Evolutionary conservation across 371 early-diverging fungal genomes (phyloP), one percentile per base, ranked within the genome.

Genomic region (Mucor mucedo): DNA sequence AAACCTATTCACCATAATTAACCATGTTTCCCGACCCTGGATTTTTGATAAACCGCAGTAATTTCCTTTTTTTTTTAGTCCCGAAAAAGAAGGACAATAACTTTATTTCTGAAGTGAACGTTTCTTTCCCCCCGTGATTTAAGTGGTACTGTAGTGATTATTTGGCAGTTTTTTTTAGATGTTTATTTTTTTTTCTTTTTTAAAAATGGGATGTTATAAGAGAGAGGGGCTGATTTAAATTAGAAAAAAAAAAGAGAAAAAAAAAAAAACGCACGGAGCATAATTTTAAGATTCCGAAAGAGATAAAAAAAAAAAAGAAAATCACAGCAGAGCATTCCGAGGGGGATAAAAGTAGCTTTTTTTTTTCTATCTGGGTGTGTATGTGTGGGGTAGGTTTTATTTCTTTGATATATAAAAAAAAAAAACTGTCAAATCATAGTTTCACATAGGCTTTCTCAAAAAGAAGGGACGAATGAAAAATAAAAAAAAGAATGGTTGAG

Each of bases 211-310:
- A 8, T 4, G 35, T 35, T 6, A 11, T 42, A 5, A 42, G 11
- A 1, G 0, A 42, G 14, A 42, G 13, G 4, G 4, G 10, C 44
- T 42, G 10, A 42, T 42, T 42, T 3, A 14, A 14, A 9, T 42
- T 42, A 42, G 44, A 10, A 14, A n/a, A 1, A 42, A n/a, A 42
- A 14, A 42, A 14, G n/a, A 42, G 0, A 35, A 8, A 35, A 6
- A 8, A 35, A 35, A 35, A 35, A 35, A 4, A 41, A 49, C 63
- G 63, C 63, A 63, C 63, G 63, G 63, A 56, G 63, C 63, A 63
- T 49, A 56, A 56, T 63, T 57, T 63, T 63, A 14, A 57, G 57
- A 42, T 49, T 16, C 63, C 63, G 63, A 44, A 49, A 8, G 13
- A 32, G 48, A 48, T 49, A 49, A 27, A 21, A 21, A 21, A 49